Percentiles rank a stretch among this genome's conserved stretches.
Evolutionary conservation across 1,284 basidiomycete species (phyloP).

Genomic region (Fistulinella staudtii): DNA sequence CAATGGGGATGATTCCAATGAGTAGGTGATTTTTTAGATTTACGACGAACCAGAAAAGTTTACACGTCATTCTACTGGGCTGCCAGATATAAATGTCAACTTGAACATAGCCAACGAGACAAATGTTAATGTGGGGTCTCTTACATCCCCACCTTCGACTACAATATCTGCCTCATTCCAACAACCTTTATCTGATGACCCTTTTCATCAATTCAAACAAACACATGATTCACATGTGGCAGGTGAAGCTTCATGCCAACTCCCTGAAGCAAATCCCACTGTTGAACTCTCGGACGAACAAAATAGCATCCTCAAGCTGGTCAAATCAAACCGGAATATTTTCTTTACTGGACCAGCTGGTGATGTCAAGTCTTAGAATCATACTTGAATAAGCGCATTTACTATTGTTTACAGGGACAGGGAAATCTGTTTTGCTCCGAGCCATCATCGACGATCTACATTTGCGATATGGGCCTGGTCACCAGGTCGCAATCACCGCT

Average conservation of each 20-base stretch:
- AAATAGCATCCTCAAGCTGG: constrained; percentile 50
- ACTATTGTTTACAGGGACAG: constrained; percentile 52
- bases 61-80: background rate
- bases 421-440: constrained; percentile 75
- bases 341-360: constrained; percentile 83
- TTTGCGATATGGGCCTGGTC: constrained; percentile 39
- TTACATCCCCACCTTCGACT: constrained; percentile 4
- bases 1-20: constrained; percentile 18
- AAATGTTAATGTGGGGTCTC: background rate
- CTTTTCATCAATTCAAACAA: background rate
- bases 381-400: constrained; percentile 4
- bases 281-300: constrained; percentile 50
- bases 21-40: constrained; percentile 1
- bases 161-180: constrained; percentile 1
- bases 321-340: constrained; percentile 57
- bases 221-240: constrained; percentile 1
- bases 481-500: constrained; percentile 69
- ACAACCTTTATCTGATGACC: background rate
- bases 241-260: background rate
- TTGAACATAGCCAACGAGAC: constrained; percentile 13
- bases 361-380: constrained; percentile 25
- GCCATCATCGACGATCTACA: constrained; percentile 62
- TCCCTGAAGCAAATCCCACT: constrained; percentile 5
- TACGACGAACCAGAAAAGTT: background rate
- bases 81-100: constrained; percentile 24